Conservation (phyloP, 139 green algal species). For the Eudorina sp. region DNA sequence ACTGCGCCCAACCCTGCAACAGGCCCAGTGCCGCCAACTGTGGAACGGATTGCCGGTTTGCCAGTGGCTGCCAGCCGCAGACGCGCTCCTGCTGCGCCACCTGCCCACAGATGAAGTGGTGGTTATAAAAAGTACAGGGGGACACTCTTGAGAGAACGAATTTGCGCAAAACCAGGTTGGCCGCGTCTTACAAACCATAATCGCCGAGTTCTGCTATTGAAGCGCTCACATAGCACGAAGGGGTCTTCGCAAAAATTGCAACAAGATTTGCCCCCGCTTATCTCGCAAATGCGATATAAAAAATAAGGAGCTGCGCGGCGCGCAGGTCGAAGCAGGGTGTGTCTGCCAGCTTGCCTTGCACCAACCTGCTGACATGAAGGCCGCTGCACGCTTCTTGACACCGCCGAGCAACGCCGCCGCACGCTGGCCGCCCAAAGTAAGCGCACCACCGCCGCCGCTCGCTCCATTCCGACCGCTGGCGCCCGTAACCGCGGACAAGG, state of each 20-base stretch:
- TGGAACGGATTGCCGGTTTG: neutral
- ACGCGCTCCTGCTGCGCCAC: neutral
- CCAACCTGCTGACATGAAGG: constrained; percentile 25
- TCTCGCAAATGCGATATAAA: too few relatives aligned
- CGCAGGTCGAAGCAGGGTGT: too few relatives aligned
- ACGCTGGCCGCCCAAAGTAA: neutral
- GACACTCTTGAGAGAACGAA: too few relatives aligned
- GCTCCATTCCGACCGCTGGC: neutral
- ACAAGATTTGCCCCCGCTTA: too few relatives aligned
- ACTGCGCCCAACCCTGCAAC: neutral
- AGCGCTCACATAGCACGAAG: too few relatives aligned
- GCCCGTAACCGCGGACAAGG: neutral
- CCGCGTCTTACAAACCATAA: too few relatives aligned
- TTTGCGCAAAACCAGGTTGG: too few relatives aligned
- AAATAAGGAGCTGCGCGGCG: too few relatives aligned
- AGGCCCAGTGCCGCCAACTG: neutral
- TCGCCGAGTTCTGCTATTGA: too few relatives aligned
- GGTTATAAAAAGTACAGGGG: too few relatives aligned
- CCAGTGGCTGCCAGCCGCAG: neutral
- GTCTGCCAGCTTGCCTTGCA: too few relatives aligned
- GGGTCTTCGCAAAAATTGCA: too few relatives aligned
- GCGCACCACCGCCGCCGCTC: neutral
- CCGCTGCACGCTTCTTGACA: neutral
- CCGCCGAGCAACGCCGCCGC: constrained; percentile 11
- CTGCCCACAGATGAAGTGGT: neutral